Conservation (phyloP, 257 asterid species). For the Solanum megistacrolobum region DNA sequence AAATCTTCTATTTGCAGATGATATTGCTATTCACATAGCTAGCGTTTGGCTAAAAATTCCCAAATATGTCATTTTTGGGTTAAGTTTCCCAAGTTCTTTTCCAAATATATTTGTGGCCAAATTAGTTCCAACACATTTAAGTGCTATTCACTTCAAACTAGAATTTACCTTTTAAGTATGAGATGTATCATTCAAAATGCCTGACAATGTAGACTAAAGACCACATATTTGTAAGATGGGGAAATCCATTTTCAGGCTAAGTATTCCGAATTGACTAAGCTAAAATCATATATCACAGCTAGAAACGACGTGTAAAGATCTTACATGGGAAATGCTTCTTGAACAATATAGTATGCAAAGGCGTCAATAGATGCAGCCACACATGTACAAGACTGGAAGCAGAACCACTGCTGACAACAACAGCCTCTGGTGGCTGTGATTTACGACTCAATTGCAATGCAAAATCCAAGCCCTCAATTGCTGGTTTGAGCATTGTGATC, state of each 20-base stretch:
- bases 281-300: slow-evolving; percentile 4
- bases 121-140: neutral
- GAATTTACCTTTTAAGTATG: neutral
- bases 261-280: neutral
- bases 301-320: neutral
- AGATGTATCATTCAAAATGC: too few relatives aligned
- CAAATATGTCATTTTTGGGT: too few relatives aligned
- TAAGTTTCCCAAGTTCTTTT: too few relatives aligned
- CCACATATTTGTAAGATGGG: neutral
- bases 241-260: neutral
- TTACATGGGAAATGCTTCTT: neutral
- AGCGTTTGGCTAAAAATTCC: too few relatives aligned
- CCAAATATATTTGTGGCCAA: too few relatives aligned
- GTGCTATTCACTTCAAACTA: neutral
- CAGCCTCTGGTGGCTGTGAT: neutral
- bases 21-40: too few relatives aligned
- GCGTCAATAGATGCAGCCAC: slow-evolving; percentile 51
- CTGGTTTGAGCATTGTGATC: neutral
- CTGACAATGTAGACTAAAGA: neutral
- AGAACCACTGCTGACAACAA: neutral
- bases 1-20: neutral
- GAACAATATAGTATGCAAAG: slow-evolving; percentile 35
- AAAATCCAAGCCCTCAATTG: neutral
- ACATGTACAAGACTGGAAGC: neutral
- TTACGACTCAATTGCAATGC: neutral